Conservation (phyloP, 1,284 basidiomycete genomes). For the Meira miltonrushii region DNA sequence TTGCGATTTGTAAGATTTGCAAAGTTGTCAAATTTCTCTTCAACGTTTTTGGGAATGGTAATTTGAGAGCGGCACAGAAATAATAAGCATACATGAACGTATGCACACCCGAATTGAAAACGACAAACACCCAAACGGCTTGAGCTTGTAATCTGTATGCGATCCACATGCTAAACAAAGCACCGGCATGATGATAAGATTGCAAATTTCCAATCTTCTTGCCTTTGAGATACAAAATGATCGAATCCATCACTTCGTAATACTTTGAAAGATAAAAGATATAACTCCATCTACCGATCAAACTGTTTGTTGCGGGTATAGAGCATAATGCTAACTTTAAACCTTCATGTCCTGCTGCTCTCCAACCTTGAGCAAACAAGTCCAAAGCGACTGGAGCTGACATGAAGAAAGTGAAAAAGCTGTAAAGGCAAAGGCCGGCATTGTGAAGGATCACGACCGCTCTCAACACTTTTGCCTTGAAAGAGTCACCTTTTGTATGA, state of each 20-base stretch:
- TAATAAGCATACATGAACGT: slow-evolving; percentile 42
- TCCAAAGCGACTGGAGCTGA: slow-evolving; percentile 31
- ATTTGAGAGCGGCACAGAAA: slow-evolving; percentile 35
- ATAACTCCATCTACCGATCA: slow-evolving; percentile 43
- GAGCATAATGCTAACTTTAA: slow-evolving; percentile 51
- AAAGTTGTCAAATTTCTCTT: slow-evolving; percentile 45
- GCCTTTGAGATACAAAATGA: slow-evolving; percentile 52
- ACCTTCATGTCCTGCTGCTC: slow-evolving; percentile 24
- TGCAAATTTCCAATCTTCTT: slow-evolving; percentile 49
- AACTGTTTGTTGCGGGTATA: slow-evolving; percentile 40
- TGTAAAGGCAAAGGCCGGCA: slow-evolving; percentile 33
- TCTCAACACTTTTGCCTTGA: slow-evolving; percentile 18
- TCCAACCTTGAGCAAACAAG: slow-evolving; percentile 34
- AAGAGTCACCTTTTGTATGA: slow-evolving; percentile 21
- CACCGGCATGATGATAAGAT: slow-evolving; percentile 47
- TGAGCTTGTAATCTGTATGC: slow-evolving; percentile 44
- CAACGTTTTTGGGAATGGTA: slow-evolving; percentile 37
- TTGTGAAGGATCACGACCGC: slow-evolving; percentile 36
- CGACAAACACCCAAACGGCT: slow-evolving; percentile 43
- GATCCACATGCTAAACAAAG: slow-evolving; percentile 52
- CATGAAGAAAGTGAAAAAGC: slow-evolving; percentile 30
- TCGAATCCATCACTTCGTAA: slow-evolving; percentile 46
- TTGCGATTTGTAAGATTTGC: slow-evolving; percentile 43
- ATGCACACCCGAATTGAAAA: slow-evolving; percentile 47
- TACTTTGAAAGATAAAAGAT: slow-evolving; percentile 51